phyloP scores from a whole-genome alignment of 2,329 filamentous ascomycete genomes.

The Cordyceps cateniannulata region DNA sequence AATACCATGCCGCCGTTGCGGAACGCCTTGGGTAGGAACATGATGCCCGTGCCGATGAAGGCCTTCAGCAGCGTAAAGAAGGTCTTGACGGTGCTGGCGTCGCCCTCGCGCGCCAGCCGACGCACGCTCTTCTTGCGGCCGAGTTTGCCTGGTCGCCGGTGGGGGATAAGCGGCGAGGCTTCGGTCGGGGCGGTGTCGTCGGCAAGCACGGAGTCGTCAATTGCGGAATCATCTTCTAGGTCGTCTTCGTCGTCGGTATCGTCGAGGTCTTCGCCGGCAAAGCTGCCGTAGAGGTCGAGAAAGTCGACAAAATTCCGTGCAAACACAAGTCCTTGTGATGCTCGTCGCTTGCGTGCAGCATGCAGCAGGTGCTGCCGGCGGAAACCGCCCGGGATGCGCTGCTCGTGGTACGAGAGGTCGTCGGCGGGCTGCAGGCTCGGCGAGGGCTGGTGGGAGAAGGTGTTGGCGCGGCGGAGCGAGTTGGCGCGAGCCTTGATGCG shows the following conservation, averaged over 20 bases:
- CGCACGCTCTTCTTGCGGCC: slow-evolving; percentile 47
- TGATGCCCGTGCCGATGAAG: slow-evolving; percentile 74
- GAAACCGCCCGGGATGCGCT: slow-evolving; percentile 41
- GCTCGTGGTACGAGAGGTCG: slow-evolving; percentile 30
- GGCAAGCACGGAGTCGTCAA: slow-evolving; percentile 38
- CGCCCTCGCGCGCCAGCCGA: slow-evolving; percentile 40
- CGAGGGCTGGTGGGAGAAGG: slow-evolving; percentile 53
- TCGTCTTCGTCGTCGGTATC: slow-evolving; percentile 43
- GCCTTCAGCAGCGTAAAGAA: slow-evolving; percentile 76
- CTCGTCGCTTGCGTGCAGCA: slow-evolving; percentile 32
- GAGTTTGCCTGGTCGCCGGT: slow-evolving; percentile 27
- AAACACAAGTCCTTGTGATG: slow-evolving; percentile 37
- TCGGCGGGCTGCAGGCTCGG: slow-evolving; percentile 24
- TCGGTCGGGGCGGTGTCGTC: slow-evolving; percentile 41
- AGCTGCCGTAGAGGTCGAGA: slow-evolving; percentile 67
- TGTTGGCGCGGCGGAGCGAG: slow-evolving; percentile 53
- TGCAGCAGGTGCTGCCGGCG: slow-evolving; percentile 36
- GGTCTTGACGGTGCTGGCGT: slow-evolving; percentile 63
- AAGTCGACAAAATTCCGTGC: slow-evolving; percentile 70
- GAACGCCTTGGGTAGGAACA: slow-evolving; percentile 76
- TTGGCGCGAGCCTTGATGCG: slow-evolving; percentile 55
- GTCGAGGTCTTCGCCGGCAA: slow-evolving; percentile 65
- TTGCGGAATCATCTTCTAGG: slow-evolving; percentile 38
- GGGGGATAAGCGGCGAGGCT: slow-evolving; percentile 45
- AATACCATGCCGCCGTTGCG: slow-evolving; percentile 72